A percentile compares a stretch with the other conserved stretches of the same genome.
Evolutionary conservation across 2,329 filamentous ascomycete genomes (phyloP).

Genomic region (Sphaerostilbella broomeana): DNA sequence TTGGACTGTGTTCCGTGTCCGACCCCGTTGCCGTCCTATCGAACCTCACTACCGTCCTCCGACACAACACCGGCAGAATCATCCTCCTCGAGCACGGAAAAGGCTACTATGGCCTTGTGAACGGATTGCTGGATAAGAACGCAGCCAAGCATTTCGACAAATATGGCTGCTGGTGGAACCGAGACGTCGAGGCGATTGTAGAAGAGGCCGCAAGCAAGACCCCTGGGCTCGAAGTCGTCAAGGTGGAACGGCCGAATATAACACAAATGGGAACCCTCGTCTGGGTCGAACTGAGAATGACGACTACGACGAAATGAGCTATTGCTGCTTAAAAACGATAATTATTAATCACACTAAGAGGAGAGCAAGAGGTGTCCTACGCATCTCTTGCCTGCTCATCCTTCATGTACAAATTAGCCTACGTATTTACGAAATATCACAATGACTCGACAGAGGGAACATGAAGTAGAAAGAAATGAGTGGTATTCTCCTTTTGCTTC

Average conservation of each 20-base stretch:
- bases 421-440: background rate
- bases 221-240: conserved; percentile 51
- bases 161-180: conserved; percentile 64
- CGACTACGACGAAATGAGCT: conserved; percentile 12
- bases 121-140: conserved; percentile 48
- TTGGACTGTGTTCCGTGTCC: conserved; percentile 56
- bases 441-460: background rate
- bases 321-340: background rate
- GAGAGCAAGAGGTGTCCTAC: background rate
- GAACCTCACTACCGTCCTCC: conserved; percentile 46
- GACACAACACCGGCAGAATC: conserved; percentile 52
- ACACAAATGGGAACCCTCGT: conserved; percentile 52
- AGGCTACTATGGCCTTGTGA: conserved; percentile 48
- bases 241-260: conserved; percentile 44
- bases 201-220: conserved; percentile 39
- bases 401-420: background rate
- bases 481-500: conserved; percentile 15
- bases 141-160: conserved; percentile 50
- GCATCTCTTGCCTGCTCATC: background rate
- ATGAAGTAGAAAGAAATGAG: conserved; percentile 7
- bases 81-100: conserved; percentile 58
- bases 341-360: background rate
- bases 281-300: conserved; percentile 49
- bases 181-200: conserved; percentile 52
- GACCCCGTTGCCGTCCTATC: conserved; percentile 48